phyloP scores from a whole-genome alignment of 2,329 filamentous ascomycete genomes.

The Aureobasidium sp. region DNA sequence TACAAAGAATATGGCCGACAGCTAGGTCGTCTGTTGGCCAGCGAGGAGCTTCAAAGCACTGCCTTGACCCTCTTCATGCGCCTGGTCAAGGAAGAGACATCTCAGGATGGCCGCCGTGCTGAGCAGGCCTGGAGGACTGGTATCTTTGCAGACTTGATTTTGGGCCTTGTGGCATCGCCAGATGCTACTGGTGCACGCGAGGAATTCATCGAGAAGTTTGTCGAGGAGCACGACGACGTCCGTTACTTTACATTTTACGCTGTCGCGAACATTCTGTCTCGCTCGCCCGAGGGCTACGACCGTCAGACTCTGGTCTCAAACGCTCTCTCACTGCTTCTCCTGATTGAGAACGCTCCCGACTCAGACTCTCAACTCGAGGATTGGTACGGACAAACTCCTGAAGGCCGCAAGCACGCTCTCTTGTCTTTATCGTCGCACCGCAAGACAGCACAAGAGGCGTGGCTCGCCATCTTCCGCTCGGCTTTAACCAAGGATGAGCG shows the following conservation, averaged over 20 bases:
- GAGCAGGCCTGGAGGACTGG: conserved; percentile 61
- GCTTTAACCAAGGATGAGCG: conserved; percentile 63
- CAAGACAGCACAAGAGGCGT: conserved; percentile 74
- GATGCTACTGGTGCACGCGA: conserved; percentile 53
- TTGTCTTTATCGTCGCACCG: conserved; percentile 63
- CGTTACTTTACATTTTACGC: conserved; percentile 72
- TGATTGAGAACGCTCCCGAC: conserved; percentile 62
- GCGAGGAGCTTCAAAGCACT: conserved; percentile 55
- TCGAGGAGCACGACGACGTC: conserved; percentile 75
- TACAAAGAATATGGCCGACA: conserved; percentile 57
- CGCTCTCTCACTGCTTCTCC: conserved; percentile 54
- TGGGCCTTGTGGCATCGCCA: conserved; percentile 50
- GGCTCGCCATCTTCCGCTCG: conserved; percentile 67
- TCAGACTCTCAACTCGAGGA: conserved; percentile 57
- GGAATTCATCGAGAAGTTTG: conserved; percentile 69
- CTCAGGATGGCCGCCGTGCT: conserved; percentile 37
- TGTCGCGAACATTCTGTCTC: conserved; percentile 38
- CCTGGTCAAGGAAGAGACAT: conserved; percentile 68
- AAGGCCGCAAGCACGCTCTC: conserved; percentile 59
- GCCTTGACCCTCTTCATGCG: conserved; percentile 75
- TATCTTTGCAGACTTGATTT: conserved; percentile 54
- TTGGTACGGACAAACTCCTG: conserved; percentile 58
- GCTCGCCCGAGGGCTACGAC: conserved; percentile 13
- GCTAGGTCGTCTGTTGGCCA: conserved; percentile 53
- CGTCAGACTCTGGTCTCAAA: conserved; percentile 43